Conservation (phyloP, 441 rosid genomes). For the Erodium chrysanthum region DNA sequence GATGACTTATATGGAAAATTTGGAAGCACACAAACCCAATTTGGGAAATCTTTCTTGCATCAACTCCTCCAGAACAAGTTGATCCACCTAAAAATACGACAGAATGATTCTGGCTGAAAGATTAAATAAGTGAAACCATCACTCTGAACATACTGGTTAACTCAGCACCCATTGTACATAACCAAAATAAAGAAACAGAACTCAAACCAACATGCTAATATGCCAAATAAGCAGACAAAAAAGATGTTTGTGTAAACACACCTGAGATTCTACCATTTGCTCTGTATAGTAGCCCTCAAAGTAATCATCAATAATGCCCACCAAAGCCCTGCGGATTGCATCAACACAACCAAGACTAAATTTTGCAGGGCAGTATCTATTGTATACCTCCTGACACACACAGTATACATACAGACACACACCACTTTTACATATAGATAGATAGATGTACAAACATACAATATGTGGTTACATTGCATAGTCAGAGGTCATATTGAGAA, state of each 20-base stretch:
- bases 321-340: constrained; percentile 46
- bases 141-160: background rate
- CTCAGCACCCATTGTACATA: background rate
- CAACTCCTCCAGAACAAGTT: constrained; percentile 89
- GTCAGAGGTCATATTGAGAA: constrained; percentile 7
- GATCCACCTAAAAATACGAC: constrained; percentile 46
- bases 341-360: constrained; percentile 20
- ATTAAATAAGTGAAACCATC: background rate
- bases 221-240: background rate
- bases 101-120: background rate
- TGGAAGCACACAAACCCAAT: constrained; percentile 46
- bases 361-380: constrained; percentile 10
- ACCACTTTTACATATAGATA: background rate
- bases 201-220: background rate
- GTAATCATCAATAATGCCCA: constrained; percentile 59
- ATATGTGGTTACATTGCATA: background rate
- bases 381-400: constrained; percentile 10
- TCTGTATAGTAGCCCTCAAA: constrained; percentile 59
- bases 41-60: constrained; percentile 94
- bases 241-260: constrained; percentile 13
- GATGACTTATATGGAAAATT: too few relatives aligned
- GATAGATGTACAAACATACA: background rate
- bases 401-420: background rate
- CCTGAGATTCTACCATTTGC: constrained; percentile 75
- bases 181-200: background rate